A percentile compares a stretch with the other conserved stretches of the same genome.
These are phyloP conservation scores for Candida yuanshanica DNA, from an alignment of 805 yeast species.

Conservation along the genomic window DNA sequence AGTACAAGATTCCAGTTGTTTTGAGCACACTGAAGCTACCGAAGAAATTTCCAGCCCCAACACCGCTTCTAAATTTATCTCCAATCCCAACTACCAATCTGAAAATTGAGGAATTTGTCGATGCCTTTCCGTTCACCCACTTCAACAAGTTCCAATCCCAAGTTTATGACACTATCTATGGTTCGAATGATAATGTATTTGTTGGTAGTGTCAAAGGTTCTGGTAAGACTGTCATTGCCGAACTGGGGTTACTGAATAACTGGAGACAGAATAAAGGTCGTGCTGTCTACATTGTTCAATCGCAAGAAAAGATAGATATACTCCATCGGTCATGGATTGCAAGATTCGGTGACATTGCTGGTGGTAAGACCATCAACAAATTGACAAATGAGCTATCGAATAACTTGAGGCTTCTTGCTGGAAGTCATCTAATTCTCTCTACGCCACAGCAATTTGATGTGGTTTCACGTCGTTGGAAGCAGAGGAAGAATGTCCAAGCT, in stretches of 20 bases:
- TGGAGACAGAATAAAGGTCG: slow-evolving; percentile 71
- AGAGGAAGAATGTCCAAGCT: slow-evolving; percentile 59
- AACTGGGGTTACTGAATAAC: slow-evolving; percentile 63
- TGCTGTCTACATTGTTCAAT: slow-evolving; percentile 66
- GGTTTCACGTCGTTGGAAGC: slow-evolving; percentile 78
- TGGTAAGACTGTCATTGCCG: slow-evolving; percentile 70
- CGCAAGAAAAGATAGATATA: slow-evolving; percentile 47
- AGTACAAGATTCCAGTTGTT: slow-evolving; percentile 53
- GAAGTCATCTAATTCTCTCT: slow-evolving; percentile 62
- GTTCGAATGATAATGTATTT: slow-evolving; percentile 52
- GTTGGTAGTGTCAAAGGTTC: slow-evolving; percentile 71
- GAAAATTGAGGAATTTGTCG: slow-evolving; percentile 40
- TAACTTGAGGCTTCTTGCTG: slow-evolving; percentile 52
- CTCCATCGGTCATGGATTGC: slow-evolving; percentile 47
- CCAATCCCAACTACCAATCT: slow-evolving; percentile 45
- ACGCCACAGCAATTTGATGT: slow-evolving; percentile 78
- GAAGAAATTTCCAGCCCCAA: slow-evolving; percentile 55
- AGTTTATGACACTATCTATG: slow-evolving; percentile 53
- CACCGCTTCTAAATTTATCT: slow-evolving; percentile 49
- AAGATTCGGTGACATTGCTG: slow-evolving; percentile 41
- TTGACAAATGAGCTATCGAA: slow-evolving; percentile 45
- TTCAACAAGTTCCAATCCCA: slow-evolving; percentile 79
- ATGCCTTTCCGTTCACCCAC: slow-evolving; percentile 37
- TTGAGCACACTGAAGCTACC: slow-evolving; percentile 52
- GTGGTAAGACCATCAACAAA: slow-evolving; percentile 51